Conservation (phyloP, 164 flowering plant genomes). For the Cinnamomum chago region DNA sequence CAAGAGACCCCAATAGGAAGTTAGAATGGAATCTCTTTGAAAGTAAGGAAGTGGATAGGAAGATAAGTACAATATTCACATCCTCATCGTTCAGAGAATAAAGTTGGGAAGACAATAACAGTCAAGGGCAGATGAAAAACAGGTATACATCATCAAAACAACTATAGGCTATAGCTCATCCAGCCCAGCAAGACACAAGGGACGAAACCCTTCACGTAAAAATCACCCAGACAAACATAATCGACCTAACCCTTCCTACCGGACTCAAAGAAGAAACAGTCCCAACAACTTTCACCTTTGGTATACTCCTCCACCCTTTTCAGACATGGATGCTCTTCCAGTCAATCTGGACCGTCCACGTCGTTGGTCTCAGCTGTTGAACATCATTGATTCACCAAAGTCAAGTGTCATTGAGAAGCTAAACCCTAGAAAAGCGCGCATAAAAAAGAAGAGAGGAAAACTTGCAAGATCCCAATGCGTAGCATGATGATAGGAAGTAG, state of each 20-base stretch:
- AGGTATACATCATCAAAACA: background rate
- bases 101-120: too few relatives aligned
- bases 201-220: background rate
- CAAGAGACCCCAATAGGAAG: too few relatives aligned
- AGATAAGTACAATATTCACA: too few relatives aligned
- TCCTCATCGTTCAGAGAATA: too few relatives aligned
- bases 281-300: background rate
- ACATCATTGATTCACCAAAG: background rate
- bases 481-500: background rate
- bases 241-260: background rate
- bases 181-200: background rate
- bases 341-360: constrained; percentile 12
- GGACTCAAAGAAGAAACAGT: background rate
- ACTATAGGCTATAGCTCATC: background rate
- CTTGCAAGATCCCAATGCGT: background rate
- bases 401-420: background rate
- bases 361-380: background rate
- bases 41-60: too few relatives aligned
- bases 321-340: background rate
- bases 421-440: constrained; percentile 1
- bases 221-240: background rate
- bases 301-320: background rate
- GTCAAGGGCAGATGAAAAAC: too few relatives aligned
- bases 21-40: too few relatives aligned
- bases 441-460: background rate